Base-by-base conservation (phyloP, 2,329 filamentous ascomycete species). In the Phialemonium atrogriseum region DNA sequence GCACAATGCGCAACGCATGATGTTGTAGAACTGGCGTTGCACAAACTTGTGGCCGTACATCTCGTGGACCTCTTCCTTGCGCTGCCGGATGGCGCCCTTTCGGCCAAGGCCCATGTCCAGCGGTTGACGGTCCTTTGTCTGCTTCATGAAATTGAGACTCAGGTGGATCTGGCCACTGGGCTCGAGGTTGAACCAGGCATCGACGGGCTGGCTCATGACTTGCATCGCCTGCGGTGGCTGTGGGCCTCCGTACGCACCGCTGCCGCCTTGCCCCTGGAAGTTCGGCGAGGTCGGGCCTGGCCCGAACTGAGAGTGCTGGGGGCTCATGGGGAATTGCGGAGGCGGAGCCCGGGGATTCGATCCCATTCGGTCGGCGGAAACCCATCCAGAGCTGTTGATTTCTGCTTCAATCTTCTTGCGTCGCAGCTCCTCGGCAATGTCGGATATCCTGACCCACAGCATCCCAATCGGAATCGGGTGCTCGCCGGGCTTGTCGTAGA, bases 21-120 rank as follows among this genome's bases (percentile, higher is more conserved):
- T 95, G 70, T 96, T 98, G 78, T 96, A 98, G 60, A 98, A 98
- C 58, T 95, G 91, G 56, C 95, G 88, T 51, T 91, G 84, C 34
- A 96, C 81, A 53, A 98, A 98, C 63, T 96, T 98, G 78, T 98
- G 91, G 29, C 91, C 91, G 55, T 94, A 95, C 69, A 95, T 94
- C 64, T 98, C 91, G 62, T 95, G 85, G 5, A 98, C 81, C 51
- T 96, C 88, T 59, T 98, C 91, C 66, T 98, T 98, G 52, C 86
- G 85, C 62, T 98, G 89, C 45, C 91, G 85, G 45, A 98, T 87
- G 42, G 91, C 91, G 51, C 89, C 91, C 63, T 95, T 94, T 54
- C 91, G 84, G 42, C 86, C 86, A 42, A 98, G 77, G 51, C 91
- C 91, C 36, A 89, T 72, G 51, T 96, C 88, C 50, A 94, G 82